Evolutionary conservation across 2,329 filamentous ascomycete species (phyloP).

Genomic region (Nothopassalora personata): DNA sequence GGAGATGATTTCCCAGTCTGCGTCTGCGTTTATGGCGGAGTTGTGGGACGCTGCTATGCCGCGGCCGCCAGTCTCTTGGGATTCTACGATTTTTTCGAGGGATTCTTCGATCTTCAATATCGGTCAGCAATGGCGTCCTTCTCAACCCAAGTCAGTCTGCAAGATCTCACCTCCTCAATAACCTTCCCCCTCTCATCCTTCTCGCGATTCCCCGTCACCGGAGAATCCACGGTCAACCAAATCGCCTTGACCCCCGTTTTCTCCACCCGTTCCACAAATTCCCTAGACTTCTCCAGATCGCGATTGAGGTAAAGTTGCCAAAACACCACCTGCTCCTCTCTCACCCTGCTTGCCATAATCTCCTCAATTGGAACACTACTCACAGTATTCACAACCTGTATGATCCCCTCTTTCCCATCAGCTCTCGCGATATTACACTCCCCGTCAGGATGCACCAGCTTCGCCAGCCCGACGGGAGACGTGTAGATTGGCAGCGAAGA

Average conservation of each 20-base stretch:
- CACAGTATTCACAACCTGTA: slow-evolving; percentile 28
- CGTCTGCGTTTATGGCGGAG: slow-evolving; percentile 24
- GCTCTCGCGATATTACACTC: slow-evolving; percentile 30
- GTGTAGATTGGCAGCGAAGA: slow-evolving; percentile 32
- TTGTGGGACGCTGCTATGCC: slow-evolving; percentile 25
- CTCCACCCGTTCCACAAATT: slow-evolving; percentile 45
- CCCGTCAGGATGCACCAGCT: slow-evolving; percentile 30
- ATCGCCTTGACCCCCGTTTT: slow-evolving; percentile 48
- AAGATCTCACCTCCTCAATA: slow-evolving; percentile 14
- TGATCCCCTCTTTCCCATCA: slow-evolving; percentile 23
- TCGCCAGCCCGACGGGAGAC: slow-evolving; percentile 31
- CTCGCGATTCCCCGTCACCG: slow-evolving; percentile 51
- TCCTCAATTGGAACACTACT: slow-evolving; percentile 26
- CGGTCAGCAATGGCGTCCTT: too few species aligned
- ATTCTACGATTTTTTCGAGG: slow-evolving; percentile 19
- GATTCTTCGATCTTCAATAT: slow-evolving; percentile 23
- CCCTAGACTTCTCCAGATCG: slow-evolving; percentile 46
- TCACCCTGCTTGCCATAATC: slow-evolving; percentile 24
- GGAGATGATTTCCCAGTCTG: slow-evolving; percentile 22
- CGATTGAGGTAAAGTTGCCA: slow-evolving; percentile 59
- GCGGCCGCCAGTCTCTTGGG: slow-evolving; percentile 4
- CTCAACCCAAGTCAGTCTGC: too few species aligned
- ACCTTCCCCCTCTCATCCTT: slow-evolving; percentile 41
- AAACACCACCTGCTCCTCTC: slow-evolving; percentile 37
- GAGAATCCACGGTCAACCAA: slow-evolving; percentile 55